Percentiles rank a stretch among this genome's conserved stretches.
These are phyloP conservation scores for Penicillium ucsense DNA, from an alignment of 495 filamentous ascomycete genomes.

Conservation along the genomic window DNA sequence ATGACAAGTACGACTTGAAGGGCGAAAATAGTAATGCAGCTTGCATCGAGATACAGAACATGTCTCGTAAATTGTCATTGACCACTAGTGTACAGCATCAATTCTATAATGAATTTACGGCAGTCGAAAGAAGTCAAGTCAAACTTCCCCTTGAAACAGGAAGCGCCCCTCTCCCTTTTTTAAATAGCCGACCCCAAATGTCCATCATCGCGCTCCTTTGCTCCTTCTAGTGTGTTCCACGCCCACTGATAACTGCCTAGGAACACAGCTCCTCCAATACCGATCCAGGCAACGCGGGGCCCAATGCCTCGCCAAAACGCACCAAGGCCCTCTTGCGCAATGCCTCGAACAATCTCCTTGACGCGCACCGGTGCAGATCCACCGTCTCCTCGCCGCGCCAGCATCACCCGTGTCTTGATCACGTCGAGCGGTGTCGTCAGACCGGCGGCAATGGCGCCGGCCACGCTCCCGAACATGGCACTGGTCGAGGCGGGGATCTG, in stretches of 20 bases:
- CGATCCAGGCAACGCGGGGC: constrained; percentile 88
- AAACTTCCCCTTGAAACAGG: no score
- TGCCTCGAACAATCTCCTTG: constrained; percentile 48
- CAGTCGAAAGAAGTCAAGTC: no score
- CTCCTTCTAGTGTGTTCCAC: constrained; percentile 55
- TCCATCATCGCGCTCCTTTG: constrained; percentile 12
- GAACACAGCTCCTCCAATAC: constrained; percentile 86
- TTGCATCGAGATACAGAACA: no score
- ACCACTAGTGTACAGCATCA: no score
- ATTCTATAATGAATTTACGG: no score
- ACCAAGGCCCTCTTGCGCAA: constrained; percentile 60
- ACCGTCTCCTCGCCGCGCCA: constrained; percentile 45
- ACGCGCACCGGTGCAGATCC: constrained; percentile 42
- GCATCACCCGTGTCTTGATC: constrained; percentile 93
- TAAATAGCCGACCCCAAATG: not conserved
- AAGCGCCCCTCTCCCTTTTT: no score
- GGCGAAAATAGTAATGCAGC: no score
- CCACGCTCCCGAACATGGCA: constrained; percentile 73
- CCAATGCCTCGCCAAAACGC: constrained; percentile 86
- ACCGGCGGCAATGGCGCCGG: constrained; percentile 78
- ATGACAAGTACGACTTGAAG: no score
- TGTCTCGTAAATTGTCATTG: no score
- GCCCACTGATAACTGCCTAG: constrained; percentile 93
- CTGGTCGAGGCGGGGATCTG: constrained; percentile 65
- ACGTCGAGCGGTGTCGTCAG: constrained; percentile 92